phyloP scores from a whole-genome alignment of 371 early-diverging fungal species.

The Mucor circinelloides region DNA sequence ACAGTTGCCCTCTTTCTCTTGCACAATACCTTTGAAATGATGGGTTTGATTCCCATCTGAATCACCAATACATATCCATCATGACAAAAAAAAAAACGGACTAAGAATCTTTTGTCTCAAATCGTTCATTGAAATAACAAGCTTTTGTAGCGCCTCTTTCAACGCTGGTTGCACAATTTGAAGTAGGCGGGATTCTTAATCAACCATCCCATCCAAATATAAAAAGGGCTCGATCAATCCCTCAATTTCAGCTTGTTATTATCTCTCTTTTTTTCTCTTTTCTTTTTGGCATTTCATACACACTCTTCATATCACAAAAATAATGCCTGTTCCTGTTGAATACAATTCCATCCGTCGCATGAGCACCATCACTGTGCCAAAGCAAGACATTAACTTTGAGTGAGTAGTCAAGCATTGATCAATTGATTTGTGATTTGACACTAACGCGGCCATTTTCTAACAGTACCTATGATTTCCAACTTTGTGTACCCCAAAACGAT shows the following conservation, averaged over 20 bases:
- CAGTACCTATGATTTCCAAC: slow-evolving; percentile 40
- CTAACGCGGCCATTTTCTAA: not conserved
- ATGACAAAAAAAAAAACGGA: not conserved
- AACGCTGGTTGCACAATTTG: not conserved
- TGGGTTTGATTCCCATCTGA: slow-evolving; percentile 4
- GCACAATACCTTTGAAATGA: not conserved
- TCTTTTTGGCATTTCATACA: slow-evolving; percentile 4
- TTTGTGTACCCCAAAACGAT: slow-evolving; percentile 40
- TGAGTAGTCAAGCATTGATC: slow-evolving; percentile 13
- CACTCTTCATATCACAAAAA: slow-evolving; percentile 8
- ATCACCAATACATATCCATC: not conserved
- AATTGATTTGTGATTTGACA: not conserved
- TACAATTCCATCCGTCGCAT: slow-evolving; percentile 36
- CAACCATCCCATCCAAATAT: slow-evolving; percentile 8
- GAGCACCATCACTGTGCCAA: slow-evolving; percentile 45
- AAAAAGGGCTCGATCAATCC: slow-evolving; percentile 17
- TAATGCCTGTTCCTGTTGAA: slow-evolving; percentile 50
- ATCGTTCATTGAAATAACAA: slow-evolving; percentile 13
- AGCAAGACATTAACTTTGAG: slow-evolving; percentile 44
- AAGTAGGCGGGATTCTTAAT: slow-evolving; percentile 1
- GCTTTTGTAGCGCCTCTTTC: slow-evolving; percentile 3
- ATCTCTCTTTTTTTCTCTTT: slow-evolving; percentile 6
- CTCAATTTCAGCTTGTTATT: not conserved
- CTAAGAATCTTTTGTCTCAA: slow-evolving; percentile 10
- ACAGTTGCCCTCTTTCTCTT: not conserved